Conservation (phyloP, 2,329 filamentous ascomycete species). For the Aspergillus neotritici region DNA sequence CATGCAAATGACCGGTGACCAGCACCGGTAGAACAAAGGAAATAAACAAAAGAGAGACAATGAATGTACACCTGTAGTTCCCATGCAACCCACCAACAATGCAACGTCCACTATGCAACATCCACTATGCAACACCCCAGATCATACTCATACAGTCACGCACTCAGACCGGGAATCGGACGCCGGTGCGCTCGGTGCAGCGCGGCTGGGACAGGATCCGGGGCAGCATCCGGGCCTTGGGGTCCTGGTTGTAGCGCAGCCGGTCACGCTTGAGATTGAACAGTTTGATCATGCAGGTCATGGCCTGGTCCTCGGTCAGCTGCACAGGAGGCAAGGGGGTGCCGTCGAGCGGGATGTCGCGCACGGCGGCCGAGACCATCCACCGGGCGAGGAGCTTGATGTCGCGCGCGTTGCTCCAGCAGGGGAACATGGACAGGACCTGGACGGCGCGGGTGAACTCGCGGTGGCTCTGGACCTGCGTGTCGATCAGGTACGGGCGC, state of each 20-base stretch:
- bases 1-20: too few species aligned
- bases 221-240: conserved; percentile 13
- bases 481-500: conserved; percentile 12
- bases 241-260: conserved; percentile 16
- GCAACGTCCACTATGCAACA: too few species aligned
- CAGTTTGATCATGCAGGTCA: conserved; percentile 15
- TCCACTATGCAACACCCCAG: too few species aligned
- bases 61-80: too few species aligned
- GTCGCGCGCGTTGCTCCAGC: conserved; percentile 17
- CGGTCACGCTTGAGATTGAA: conserved; percentile 18
- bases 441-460: conserved; percentile 19
- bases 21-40: too few species aligned
- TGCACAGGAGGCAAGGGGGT: conserved; percentile 3
- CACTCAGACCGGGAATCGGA: conserved; percentile 15
- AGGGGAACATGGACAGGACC: conserved; percentile 18
- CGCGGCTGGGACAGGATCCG: conserved; percentile 15
- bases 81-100: too few species aligned
- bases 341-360: conserved; percentile 12
- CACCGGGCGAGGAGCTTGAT: conserved; percentile 14
- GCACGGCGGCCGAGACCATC: conserved; percentile 15
- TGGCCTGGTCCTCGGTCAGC: conserved; percentile 15
- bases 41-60: too few species aligned
- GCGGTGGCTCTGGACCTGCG: conserved; percentile 10
- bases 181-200: conserved; percentile 9
- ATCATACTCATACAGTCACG: too few species aligned